Evolutionary conservation across 2,329 filamentous ascomycete genomes (phyloP).

Genomic region (Phialophora chinensis): DNA sequence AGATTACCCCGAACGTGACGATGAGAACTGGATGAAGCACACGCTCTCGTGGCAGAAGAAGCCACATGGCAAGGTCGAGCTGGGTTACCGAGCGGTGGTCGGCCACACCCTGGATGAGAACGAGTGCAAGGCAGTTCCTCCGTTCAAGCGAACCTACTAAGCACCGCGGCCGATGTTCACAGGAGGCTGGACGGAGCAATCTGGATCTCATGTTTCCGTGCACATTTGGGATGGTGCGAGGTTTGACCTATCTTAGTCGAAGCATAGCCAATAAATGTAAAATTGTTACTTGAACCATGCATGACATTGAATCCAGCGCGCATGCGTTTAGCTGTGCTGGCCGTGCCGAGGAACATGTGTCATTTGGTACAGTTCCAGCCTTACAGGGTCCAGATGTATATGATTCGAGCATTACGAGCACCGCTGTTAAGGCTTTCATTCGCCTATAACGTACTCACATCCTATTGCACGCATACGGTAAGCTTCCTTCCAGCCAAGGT

Average conservation of each 20-base stretch:
- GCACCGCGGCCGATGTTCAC: conserved; percentile 7
- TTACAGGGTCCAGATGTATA: not conserved
- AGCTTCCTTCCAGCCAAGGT: not conserved
- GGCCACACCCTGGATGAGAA: conserved; percentile 85
- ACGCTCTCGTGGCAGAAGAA: conserved; percentile 94
- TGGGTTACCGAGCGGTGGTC: conserved; percentile 84
- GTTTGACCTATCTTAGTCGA: not conserved
- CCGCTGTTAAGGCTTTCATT: conserved; percentile 39
- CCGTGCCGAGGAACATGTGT: not conserved
- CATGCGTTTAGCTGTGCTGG: not conserved
- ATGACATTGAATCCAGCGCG: not conserved
- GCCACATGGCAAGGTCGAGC: conserved; percentile 83
- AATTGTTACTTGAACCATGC: conserved; percentile 9
- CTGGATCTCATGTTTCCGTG: not conserved
- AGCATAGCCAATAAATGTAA: conserved; percentile 18
- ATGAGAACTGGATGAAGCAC: conserved; percentile 99
- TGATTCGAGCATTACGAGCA: not conserved
- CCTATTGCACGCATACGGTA: conserved; percentile 43
- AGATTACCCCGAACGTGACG: conserved; percentile 94
- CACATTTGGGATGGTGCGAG: not conserved
- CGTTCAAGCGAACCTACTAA: conserved; percentile 77
- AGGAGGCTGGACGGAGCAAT: not conserved
- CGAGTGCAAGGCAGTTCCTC: conserved; percentile 95
- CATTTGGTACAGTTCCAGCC: not conserved
- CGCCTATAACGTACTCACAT: conserved; percentile 67